A percentile compares a stretch with the other conserved stretches of the same genome.
These are phyloP conservation scores for Luvunga scandens DNA, from an alignment of 345 rosid species.

Conservation along the genomic window DNA sequence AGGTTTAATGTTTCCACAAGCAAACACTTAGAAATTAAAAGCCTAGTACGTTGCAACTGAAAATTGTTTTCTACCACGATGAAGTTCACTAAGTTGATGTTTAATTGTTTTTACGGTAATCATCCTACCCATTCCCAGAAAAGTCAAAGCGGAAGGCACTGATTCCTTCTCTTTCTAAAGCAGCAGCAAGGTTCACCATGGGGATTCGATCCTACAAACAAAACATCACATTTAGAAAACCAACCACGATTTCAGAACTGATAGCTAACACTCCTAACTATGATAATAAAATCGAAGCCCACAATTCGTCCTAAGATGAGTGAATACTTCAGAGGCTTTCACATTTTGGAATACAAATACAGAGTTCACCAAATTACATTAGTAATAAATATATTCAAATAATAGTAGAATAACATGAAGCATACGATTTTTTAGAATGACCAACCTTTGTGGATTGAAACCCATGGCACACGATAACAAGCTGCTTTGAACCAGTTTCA, in stretches of 20 bases:
- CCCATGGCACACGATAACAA: conserved; percentile 86
- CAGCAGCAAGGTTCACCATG: conserved; percentile 59
- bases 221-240: background rate
- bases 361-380: background rate
- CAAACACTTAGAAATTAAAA: background rate
- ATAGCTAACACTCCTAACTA: background rate
- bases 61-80: background rate
- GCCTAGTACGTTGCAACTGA: background rate
- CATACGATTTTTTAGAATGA: background rate
- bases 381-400: background rate
- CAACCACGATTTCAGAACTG: background rate
- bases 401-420: background rate
- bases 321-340: background rate
- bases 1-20: background rate
- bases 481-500: conserved; percentile 70
- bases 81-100: background rate
- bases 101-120: background rate
- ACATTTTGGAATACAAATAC: background rate
- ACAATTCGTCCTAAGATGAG: background rate
- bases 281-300: background rate
- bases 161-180: conserved; percentile 52
- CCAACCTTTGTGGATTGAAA: conserved; percentile 73
- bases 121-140: conserved; percentile 79
- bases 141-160: conserved; percentile 81
- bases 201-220: conserved; percentile 62